Percentiles rank a stretch among this genome's conserved stretches.
Conservation (phyloP, 2,329 filamentous ascomycete species). For the Aspergillus udagawae region DNA sequence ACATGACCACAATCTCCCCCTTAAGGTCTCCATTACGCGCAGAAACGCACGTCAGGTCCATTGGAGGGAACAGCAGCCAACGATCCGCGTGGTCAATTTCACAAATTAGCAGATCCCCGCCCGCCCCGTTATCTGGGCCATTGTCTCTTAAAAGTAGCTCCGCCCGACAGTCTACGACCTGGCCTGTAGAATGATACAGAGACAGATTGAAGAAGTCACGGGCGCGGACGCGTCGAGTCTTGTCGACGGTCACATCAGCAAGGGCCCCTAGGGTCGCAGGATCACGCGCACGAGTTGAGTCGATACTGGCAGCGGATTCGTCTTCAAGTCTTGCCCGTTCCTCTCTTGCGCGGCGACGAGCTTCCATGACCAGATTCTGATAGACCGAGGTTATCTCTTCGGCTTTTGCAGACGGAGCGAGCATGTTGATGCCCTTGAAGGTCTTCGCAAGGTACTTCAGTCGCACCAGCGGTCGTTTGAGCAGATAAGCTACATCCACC, state of each 20-base stretch:
- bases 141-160: conserved; percentile 85
- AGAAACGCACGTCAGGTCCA: conserved; percentile 69
- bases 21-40: conserved; percentile 70
- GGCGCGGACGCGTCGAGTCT: conserved; percentile 76
- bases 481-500: conserved; percentile 87
- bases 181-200: conserved; percentile 81
- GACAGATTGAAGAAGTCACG: conserved; percentile 88
- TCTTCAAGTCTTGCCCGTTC: conserved; percentile 73
- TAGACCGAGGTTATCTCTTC: conserved; percentile 60
- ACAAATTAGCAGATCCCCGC: conserved; percentile 85
- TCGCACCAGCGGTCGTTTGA: conserved; percentile 83
- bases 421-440: conserved; percentile 58
- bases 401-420: conserved; percentile 48
- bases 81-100: conserved; percentile 74
- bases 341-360: conserved; percentile 69
- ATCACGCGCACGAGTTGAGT: conserved; percentile 75
- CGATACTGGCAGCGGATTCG: conserved; percentile 79
- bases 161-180: conserved; percentile 81
- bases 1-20: conserved; percentile 78
- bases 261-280: conserved; percentile 70
- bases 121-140: conserved; percentile 58
- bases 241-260: conserved; percentile 67
- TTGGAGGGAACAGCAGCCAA: conserved; percentile 88
- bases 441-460: conserved; percentile 84
- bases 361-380: conserved; percentile 69